Evolutionary conservation across 352 stramenopile genomes (phyloP).

Genomic region (Globisporangium nagaii): DNA sequence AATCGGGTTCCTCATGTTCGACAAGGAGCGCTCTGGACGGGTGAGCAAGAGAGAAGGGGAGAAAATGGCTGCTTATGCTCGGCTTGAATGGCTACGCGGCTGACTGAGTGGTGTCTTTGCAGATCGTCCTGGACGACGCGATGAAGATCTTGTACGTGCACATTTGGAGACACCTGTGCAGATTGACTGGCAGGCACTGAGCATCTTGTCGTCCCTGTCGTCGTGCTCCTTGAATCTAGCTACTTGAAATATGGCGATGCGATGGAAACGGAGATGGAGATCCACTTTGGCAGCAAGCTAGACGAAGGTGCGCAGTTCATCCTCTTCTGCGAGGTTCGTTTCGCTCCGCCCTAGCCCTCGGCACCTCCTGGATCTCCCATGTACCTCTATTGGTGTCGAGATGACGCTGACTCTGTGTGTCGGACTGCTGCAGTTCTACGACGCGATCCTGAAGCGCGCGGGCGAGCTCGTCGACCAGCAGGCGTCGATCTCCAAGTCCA

Average conservation of each 20-base stretch:
- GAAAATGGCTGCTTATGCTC: no score
- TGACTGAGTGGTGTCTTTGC: no score
- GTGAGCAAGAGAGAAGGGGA: no score
- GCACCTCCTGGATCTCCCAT: no score
- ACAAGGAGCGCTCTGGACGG: conserved; percentile 53
- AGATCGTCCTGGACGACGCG: conserved; percentile 73
- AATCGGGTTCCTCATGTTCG: conserved; percentile 83
- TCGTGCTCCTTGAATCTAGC: no score
- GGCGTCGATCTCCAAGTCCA: conserved; percentile 29
- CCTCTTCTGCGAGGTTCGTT: conserved; percentile 47
- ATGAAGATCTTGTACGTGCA: conserved; percentile 70
- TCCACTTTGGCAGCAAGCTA: conserved; percentile 59
- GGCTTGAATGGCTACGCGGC: no score
- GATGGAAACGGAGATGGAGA: conserved; percentile 81
- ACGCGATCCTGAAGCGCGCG: conserved; percentile 46
- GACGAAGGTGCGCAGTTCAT: conserved; percentile 61
- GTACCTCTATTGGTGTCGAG: not conserved
- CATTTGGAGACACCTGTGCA: no score
- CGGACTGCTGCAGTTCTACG: conserved; percentile 34
- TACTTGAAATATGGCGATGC: conserved; percentile 71
- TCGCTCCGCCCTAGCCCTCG: no score
- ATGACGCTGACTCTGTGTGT: not conserved
- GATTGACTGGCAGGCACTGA: no score
- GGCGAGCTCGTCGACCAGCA: conserved; percentile 66
- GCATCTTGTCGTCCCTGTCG: no score